phyloP scores from a whole-genome alignment of 1,139 yeast species.

The Kurtzmaniella quercitrusa region DNA sequence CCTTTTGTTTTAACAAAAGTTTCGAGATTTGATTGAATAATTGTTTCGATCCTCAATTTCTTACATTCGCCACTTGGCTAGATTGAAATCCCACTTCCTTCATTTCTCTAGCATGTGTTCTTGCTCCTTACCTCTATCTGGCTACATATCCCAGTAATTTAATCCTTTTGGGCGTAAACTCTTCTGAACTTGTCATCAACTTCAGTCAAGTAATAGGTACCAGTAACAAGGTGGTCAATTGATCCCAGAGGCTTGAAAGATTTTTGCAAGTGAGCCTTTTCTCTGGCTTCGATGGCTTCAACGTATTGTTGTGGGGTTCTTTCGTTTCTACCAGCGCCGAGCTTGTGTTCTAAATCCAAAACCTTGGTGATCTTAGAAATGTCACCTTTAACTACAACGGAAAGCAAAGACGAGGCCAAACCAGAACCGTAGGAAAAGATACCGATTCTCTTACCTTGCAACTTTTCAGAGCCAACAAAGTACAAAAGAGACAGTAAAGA shows the following conservation, averaged over 20 bases:
- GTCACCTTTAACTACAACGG: slow-evolving; percentile 80
- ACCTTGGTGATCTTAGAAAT: slow-evolving; percentile 60
- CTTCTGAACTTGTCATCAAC: slow-evolving; percentile 91
- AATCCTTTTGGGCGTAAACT: slow-evolving; percentile 55
- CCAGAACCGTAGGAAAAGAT: slow-evolving; percentile 98
- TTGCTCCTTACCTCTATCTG: not conserved
- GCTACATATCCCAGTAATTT: too few relatives aligned
- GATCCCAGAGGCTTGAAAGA: slow-evolving; percentile 75
- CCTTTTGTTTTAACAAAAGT: too few relatives aligned
- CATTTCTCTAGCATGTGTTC: too few relatives aligned
- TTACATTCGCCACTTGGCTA: too few relatives aligned
- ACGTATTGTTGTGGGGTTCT: slow-evolving; percentile 80
- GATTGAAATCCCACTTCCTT: too few relatives aligned
- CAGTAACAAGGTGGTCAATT: slow-evolving; percentile 63
- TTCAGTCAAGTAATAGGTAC: slow-evolving; percentile 80
- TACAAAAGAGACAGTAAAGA: slow-evolving; percentile 78
- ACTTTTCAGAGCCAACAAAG: slow-evolving; percentile 67
- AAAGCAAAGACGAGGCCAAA: slow-evolving; percentile 85
- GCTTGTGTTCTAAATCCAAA: slow-evolving; percentile 66
- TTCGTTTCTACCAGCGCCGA: slow-evolving; percentile 58
- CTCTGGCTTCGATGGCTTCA: slow-evolving; percentile 79
- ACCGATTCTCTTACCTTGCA: slow-evolving; percentile 84
- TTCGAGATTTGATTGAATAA: too few relatives aligned
- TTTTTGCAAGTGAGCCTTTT: slow-evolving; percentile 81
- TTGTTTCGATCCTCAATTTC: too few relatives aligned